Evolutionary conservation across 257 asterid species (phyloP), one percentile per base, ranked within the genome.

Genomic region (Rehmannia glutinosa): DNA sequence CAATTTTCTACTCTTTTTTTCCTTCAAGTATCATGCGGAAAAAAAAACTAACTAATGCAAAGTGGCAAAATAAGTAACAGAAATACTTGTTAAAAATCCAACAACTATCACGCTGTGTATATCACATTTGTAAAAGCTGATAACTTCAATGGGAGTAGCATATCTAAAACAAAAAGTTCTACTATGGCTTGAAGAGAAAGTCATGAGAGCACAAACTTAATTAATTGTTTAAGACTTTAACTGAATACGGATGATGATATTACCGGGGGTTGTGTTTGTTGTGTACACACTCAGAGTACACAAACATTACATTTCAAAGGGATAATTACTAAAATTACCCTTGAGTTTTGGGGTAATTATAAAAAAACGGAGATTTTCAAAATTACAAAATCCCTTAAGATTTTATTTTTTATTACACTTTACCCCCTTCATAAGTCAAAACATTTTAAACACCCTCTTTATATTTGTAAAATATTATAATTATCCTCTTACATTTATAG

Each of bases 281-380:
- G 21, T 16, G 60, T 28, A 20, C 62, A 64, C 24, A 8, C 38
- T 16, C 5, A 52, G 47, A 52, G 47, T 13, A 56, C 24, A 39
- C 57, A 56, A 13, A 60, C 23, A 57, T 36, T 66, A 50, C 24
- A 69, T 25, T 15, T 41, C 19, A 70, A 58, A 79, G n/a, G n/a
- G n/a, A n/a, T n/a, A n/a, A n/a, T n/a, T n/a, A n/a, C n/a, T n/a
- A n/a, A n/a, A n/a, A n/a, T n/a, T n/a, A n/a, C n/a, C n/a, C n/a
- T n/a, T n/a, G n/a, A n/a, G n/a, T n/a, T n/a, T n/a, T n/a, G n/a
- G n/a, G n/a, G n/a, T n/a, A n/a, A n/a, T n/a, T n/a, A n/a, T n/a
- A n/a, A n/a, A n/a, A n/a, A n/a, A n/a, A n/a, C n/a, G n/a, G n/a
- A n/a, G n/a, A n/a, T n/a, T n/a, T n/a, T n/a, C n/a, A n/a, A n/a